Evolutionary conservation across 164 flowering plant species (phyloP).

Genomic region (Amborella trichopoda): DNA sequence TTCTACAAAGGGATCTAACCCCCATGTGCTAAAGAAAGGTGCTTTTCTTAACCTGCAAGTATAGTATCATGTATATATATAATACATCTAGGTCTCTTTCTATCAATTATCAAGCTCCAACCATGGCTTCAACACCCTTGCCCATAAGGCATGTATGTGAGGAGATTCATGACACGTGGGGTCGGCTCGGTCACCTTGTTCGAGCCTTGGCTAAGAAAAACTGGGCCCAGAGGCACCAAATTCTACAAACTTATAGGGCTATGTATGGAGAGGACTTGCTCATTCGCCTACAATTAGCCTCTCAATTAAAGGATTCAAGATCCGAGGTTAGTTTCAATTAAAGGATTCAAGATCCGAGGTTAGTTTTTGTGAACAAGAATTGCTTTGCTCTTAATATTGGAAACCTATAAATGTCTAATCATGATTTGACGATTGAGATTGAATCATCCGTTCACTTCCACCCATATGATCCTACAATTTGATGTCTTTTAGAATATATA

Average conservation of each 20-base stretch:
- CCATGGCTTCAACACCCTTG: conserved; percentile 20
- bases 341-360: not conserved
- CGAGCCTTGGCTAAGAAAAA: conserved; percentile 19
- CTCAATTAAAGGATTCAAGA: conserved; percentile 5
- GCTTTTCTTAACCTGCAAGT: too few relatives aligned
- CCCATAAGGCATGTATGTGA: conserved; percentile 20
- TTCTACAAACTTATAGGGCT: conserved; percentile 35
- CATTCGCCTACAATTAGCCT: conserved; percentile 12
- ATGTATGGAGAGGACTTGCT: conserved; percentile 42
- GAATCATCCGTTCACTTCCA: not conserved
- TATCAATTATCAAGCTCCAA: too few relatives aligned
- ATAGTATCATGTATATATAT: too few relatives aligned
- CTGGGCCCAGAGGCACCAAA: conserved; percentile 19
- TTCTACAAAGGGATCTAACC: too few relatives aligned
- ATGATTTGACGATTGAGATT: too few relatives aligned
- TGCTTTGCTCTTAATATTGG: too few relatives aligned
- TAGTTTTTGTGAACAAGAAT: too few relatives aligned
- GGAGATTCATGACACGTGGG: conserved; percentile 37
- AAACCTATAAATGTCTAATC: too few relatives aligned
- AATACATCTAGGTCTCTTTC: too few relatives aligned
- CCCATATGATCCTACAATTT: not conserved
- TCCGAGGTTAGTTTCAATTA: conserved; percentile 8
- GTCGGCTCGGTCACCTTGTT: conserved; percentile 13
- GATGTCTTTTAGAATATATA: too few relatives aligned
- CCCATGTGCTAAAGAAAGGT: too few relatives aligned